phyloP scores from a whole-genome alignment of 192 early-diverging fungal genomes.

The Pilaira anomala region DNA sequence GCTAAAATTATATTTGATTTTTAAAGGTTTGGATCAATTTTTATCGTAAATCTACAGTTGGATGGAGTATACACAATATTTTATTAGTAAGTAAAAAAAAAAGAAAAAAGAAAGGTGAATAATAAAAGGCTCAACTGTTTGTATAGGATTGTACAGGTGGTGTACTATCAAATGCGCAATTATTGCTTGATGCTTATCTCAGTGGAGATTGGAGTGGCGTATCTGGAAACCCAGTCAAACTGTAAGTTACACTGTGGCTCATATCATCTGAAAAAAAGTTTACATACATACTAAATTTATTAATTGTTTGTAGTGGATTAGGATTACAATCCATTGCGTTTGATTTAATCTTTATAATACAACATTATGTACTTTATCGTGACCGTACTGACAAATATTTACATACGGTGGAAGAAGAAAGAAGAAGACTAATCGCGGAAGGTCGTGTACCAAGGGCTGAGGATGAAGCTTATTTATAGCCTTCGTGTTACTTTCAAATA shows the following conservation, averaged over 20 bases:
- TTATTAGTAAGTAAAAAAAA: conserved; percentile 43
- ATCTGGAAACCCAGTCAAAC: conserved; percentile 57
- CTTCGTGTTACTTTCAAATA: background rate
- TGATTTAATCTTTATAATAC: conserved; percentile 78
- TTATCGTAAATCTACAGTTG: conserved; percentile 69
- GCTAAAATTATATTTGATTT: conserved; percentile 29
- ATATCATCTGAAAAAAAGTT: background rate
- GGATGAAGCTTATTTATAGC: background rate
- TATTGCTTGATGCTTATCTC: conserved; percentile 65
- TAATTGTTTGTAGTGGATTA: conserved; percentile 54
- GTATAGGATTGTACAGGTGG: conserved; percentile 77
- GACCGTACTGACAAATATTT: conserved; percentile 36
- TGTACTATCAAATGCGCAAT: conserved; percentile 65
- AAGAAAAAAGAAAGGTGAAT: background rate
- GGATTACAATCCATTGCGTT: conserved; percentile 77
- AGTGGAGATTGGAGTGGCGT: conserved; percentile 59
- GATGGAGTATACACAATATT: conserved; percentile 86
- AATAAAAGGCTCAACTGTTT: conserved; percentile 20
- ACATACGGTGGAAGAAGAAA: conserved; percentile 34
- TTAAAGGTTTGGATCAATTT: conserved; percentile 67
- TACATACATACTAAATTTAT: background rate
- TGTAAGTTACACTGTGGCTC: conserved; percentile 34
- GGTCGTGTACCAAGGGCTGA: conserved; percentile 16
- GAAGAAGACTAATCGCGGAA: conserved; percentile 30
- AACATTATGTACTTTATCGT: conserved; percentile 79